Base-by-base conservation (phyloP, 2,329 filamentous ascomycete species). In the Trichoderma koningiopsis region DNA sequence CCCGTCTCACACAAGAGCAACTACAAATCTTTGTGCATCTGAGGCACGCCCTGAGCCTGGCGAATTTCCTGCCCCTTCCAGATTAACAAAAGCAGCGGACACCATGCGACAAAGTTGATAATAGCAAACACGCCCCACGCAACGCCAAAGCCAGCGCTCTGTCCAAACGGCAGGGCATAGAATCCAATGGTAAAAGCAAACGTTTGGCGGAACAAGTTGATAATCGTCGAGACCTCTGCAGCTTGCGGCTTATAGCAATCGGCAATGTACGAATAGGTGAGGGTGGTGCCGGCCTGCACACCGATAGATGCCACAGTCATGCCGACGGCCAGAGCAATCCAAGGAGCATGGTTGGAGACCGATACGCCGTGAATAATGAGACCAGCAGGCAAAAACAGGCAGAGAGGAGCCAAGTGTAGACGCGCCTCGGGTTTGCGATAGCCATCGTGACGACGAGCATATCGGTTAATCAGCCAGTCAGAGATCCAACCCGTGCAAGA, bases 241-340 rank as follows among this genome's bases (percentile, higher is more conserved):
- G 63, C 63, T 31, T 66, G 63, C n/a, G 63, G 63, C 63, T 66
- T 66, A 29, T 66, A 66, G 5, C 63, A 66, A 35, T 66, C 63
- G 22, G 63, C 43, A 35, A 66, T 66, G 37, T 66, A 66, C 53
- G 63, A 66, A 40, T 66, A 66, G 14, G 53, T 66, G 7, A 66
- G 63, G n/a, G 63, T 66, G 2, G 63, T 66, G 4, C 63, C 63
- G 14, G 63, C 63, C 53, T 66, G 63, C 8, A 66, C 63, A 1
- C 63, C 63, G n/a, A 66, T 66, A 1, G 63, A 66, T 13, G 63
- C 63, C 8, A 66, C 63, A 2, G 53, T 40, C 63, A 66, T 66
- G 37, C 63, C 63, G 5, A 66, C 47, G n/a, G 63, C 63, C 14
- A 66, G 29, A n/a, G 63, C 63, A 27, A 66, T 66, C 63, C 63